phyloP scores from a whole-genome alignment of 352 stramenopile genomes.

The Phytopythium aichiense region DNA sequence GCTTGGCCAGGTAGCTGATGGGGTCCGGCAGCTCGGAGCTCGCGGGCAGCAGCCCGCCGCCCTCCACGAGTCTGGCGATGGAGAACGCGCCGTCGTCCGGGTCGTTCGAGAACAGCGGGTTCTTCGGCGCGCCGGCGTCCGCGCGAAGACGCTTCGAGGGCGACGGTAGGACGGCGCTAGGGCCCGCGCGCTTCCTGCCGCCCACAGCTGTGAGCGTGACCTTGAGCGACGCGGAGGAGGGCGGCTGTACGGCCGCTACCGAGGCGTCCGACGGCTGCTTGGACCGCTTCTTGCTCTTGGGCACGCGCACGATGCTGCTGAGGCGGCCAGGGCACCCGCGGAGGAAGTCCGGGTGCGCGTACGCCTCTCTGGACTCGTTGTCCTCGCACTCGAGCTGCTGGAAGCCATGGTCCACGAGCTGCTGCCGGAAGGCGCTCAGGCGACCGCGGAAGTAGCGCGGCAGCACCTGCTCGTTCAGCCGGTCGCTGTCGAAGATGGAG shows the following conservation, averaged over 20 bases:
- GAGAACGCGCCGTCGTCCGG: conserved; percentile 27
- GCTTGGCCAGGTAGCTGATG: conserved; percentile 53
- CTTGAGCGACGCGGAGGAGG: conserved; percentile 22
- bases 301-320: conserved; percentile 49
- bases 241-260: conserved; percentile 1
- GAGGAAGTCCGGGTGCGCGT: conserved; percentile 52
- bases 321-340: conserved; percentile 42
- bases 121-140: conserved; percentile 13
- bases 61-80: conserved; percentile 34
- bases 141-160: conserved; percentile 9
- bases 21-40: conserved; percentile 61
- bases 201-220: conserved; percentile 36
- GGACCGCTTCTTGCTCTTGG: conserved; percentile 30
- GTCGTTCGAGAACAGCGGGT: conserved; percentile 62
- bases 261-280: not conserved
- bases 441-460: conserved; percentile 67
- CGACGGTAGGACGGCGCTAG: not conserved
- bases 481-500: conserved; percentile 57
- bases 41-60: conserved; percentile 33
- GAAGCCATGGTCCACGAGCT: conserved; percentile 75
- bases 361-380: conserved; percentile 44
- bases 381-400: conserved; percentile 57
- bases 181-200: not conserved
- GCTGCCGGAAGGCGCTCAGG: conserved; percentile 68
- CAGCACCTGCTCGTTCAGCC: conserved; percentile 54